Conservation (phyloP, 1,284 basidiomycete species). For the Marasmius fiardii region DNA sequence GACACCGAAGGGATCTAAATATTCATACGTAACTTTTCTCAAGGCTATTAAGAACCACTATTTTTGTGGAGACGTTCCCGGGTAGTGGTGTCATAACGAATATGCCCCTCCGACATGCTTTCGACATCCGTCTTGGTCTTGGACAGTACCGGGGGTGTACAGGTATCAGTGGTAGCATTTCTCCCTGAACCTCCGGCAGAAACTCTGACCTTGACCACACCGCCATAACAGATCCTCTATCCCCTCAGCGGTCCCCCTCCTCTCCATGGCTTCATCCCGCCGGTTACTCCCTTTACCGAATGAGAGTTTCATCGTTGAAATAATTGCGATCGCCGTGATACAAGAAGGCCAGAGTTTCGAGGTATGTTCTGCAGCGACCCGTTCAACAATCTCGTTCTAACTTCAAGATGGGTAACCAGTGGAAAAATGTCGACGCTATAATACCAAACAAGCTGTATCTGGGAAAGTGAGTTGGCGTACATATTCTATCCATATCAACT, state of each 20-base stretch:
- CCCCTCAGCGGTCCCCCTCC: no score
- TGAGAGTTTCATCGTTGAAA: neutral
- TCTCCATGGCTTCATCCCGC: neutral
- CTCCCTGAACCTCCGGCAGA: no score
- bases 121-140: no score
- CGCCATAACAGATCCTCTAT: neutral
- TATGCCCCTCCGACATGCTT: no score
- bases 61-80: no score
- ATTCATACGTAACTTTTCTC: no score
- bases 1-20: no score
- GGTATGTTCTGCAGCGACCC: slow-evolving; percentile 7
- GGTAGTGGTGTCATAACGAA: no score
- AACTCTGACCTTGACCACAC: neutral
- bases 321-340: neutral
- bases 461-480: slow-evolving; percentile 60
- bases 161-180: no score
- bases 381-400: slow-evolving; percentile 15
- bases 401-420: slow-evolving; percentile 48
- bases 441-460: slow-evolving; percentile 67
- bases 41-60: no score
- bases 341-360: slow-evolving; percentile 17
- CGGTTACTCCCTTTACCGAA: neutral
- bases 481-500: slow-evolving; percentile 8
- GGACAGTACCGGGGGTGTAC: no score
- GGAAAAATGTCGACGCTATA: slow-evolving; percentile 73